Conservation (phyloP, 192 early-diverging fungal genomes). For the Dispira parvispora region DNA sequence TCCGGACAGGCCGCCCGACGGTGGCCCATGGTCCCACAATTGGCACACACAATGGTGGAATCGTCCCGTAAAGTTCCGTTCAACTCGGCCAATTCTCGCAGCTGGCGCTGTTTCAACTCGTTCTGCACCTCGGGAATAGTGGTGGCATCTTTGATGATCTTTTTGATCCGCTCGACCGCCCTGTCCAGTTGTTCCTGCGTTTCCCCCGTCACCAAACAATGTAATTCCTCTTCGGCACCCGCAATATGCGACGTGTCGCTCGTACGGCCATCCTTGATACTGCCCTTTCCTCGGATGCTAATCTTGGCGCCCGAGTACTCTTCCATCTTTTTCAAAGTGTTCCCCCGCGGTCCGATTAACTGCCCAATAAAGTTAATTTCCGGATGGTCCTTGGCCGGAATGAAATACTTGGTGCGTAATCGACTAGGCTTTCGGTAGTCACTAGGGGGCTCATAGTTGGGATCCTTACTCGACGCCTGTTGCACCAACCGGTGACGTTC, state of each 20-base stretch:
- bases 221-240: conserved; percentile 64
- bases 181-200: conserved; percentile 72
- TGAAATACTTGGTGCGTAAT: conserved; percentile 83
- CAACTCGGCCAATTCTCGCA: conserved; percentile 83
- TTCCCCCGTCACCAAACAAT: conserved; percentile 83
- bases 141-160: conserved; percentile 86
- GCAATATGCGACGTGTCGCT: conserved; percentile 41
- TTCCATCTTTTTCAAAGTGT: conserved; percentile 93
- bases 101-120: conserved; percentile 83
- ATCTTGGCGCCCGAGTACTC: conserved; percentile 87
- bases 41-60: conserved; percentile 62
- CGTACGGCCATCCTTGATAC: conserved; percentile 84
- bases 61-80: conserved; percentile 96
- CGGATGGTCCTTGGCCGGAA: conserved; percentile 88
- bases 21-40: conserved; percentile 85
- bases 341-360: conserved; percentile 90
- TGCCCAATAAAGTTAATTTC: conserved; percentile 97
- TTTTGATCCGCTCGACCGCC: conserved; percentile 71
- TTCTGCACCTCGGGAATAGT: conserved; percentile 91
- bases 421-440: conserved; percentile 80
- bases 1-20: conserved; percentile 86
- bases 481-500: conserved; percentile 81
- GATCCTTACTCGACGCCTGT: conserved; percentile 52
- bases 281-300: conserved; percentile 88
- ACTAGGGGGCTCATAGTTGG: conserved; percentile 70